These are phyloP conservation scores for Coffea eugenioides DNA, from an alignment of 257 asterid species.

Conservation along the genomic window DNA sequence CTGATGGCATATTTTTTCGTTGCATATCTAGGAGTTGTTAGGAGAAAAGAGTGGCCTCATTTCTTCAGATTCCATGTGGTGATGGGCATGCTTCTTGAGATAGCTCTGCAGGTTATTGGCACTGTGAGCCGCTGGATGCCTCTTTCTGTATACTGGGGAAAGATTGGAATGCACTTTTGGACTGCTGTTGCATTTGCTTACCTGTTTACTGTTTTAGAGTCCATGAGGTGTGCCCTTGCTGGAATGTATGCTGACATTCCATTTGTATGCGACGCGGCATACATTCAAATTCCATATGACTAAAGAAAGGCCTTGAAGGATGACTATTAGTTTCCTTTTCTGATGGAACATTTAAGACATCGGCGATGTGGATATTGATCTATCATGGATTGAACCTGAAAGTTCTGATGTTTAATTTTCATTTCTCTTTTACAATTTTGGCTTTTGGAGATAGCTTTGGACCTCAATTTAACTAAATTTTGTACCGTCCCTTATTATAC, in stretches of 20 bases:
- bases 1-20: conserved; percentile 80
- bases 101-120: conserved; percentile 76
- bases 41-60: conserved; percentile 95
- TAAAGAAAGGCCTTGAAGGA: conserved; percentile 21
- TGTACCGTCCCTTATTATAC: neutral
- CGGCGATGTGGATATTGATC: neutral
- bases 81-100: conserved; percentile 91
- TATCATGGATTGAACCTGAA: neutral
- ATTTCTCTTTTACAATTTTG: neutral
- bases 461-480: too few species aligned
- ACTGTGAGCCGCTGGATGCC: conserved; percentile 92
- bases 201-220: conserved; percentile 78
- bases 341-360: neutral
- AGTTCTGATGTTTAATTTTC: neutral
- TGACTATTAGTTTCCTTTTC: neutral
- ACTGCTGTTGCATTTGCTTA: conserved; percentile 60
- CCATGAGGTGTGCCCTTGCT: conserved; percentile 72
- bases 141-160: conserved; percentile 71
- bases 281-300: conserved; percentile 82
- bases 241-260: conserved; percentile 95
- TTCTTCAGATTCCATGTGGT: conserved; percentile 89
- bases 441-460: neutral
- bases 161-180: conserved; percentile 90
- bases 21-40: conserved; percentile 82
- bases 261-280: conserved; percentile 88